Evolutionary conservation across 495 filamentous ascomycete species (phyloP).

Genomic region (Bryoglossum gracile): DNA sequence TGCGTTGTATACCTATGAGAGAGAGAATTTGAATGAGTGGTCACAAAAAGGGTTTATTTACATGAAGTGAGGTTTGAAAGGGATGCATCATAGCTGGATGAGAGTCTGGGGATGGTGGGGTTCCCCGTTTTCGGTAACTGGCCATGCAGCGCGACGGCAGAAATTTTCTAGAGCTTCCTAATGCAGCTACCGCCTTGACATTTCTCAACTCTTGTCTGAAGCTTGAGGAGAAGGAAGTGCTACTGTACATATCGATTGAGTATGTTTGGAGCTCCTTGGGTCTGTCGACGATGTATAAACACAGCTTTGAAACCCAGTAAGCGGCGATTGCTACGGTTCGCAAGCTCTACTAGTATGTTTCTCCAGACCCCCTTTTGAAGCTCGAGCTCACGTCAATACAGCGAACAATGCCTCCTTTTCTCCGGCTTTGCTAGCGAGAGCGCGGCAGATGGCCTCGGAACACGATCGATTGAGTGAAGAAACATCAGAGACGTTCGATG

Average conservation of each 20-base stretch:
- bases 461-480: slow-evolving; percentile 50
- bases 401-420: slow-evolving; percentile 42
- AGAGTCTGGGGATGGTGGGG: no score
- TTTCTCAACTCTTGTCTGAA: neutral
- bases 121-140: no score
- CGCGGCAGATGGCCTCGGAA: slow-evolving; percentile 56
- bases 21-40: no score
- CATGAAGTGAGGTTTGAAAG: no score
- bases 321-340: slow-evolving; percentile 33
- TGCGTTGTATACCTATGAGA: no score
- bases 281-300: slow-evolving; percentile 44
- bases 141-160: no score
- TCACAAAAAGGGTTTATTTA: no score
- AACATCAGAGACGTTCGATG: slow-evolving; percentile 59
- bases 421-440: slow-evolving; percentile 54
- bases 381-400: slow-evolving; percentile 21
- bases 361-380: neutral
- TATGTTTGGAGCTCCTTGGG: slow-evolving; percentile 49
- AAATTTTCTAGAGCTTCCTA: neutral
- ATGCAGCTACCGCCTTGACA: neutral
- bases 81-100: no score
- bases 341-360: slow-evolving; percentile 33
- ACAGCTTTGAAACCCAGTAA: slow-evolving; percentile 31
- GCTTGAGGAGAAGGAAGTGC: neutral
- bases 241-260: slow-evolving; percentile 3